These are phyloP conservation scores for Myxozyma lipomycoides DNA, from an alignment of 805 yeast species.

Conservation along the genomic window DNA sequence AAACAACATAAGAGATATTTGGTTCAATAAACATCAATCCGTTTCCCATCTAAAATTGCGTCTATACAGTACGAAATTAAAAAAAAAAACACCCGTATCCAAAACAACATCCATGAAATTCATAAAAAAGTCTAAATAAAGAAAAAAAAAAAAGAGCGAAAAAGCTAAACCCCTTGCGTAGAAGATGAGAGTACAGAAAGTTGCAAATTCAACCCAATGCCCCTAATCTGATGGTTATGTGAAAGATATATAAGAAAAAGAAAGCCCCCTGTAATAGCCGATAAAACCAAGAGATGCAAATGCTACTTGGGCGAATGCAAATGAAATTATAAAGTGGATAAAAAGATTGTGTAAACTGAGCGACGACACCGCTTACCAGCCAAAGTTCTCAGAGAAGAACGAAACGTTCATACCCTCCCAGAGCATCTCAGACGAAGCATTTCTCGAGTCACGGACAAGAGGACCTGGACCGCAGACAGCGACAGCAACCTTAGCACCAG, in stretches of 20 bases:
- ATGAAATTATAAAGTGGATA: not conserved
- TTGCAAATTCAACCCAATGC: too few species aligned
- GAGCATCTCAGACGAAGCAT: slow-evolving; percentile 31
- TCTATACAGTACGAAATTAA: not conserved
- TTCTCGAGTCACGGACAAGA: slow-evolving; percentile 32
- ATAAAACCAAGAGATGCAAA: slow-evolving; percentile 1
- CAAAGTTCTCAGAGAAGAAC: slow-evolving; percentile 35
- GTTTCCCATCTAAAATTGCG: not conserved
- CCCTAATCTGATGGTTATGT: too few species aligned
- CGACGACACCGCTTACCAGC: slow-evolving; percentile 31
- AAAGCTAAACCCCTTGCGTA: too few species aligned
- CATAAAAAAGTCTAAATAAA: too few species aligned
- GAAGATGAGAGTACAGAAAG: too few species aligned
- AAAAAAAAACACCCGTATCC: not conserved
- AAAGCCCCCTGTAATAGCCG: slow-evolving; percentile 3
- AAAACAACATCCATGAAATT: not conserved
- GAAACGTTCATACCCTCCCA: slow-evolving; percentile 31
- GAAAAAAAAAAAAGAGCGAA: too few species aligned
- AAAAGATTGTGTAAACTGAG: not conserved
- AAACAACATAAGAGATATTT: not conserved
- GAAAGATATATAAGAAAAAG: too few species aligned
- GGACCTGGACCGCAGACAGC: slow-evolving; percentile 37
- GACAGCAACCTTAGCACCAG: slow-evolving; percentile 28
- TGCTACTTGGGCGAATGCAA: not conserved
- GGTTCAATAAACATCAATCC: not conserved